These are phyloP conservation scores for Drechslera avenae DNA, from an alignment of 2,329 filamentous ascomycete species.

Conservation along the genomic window DNA sequence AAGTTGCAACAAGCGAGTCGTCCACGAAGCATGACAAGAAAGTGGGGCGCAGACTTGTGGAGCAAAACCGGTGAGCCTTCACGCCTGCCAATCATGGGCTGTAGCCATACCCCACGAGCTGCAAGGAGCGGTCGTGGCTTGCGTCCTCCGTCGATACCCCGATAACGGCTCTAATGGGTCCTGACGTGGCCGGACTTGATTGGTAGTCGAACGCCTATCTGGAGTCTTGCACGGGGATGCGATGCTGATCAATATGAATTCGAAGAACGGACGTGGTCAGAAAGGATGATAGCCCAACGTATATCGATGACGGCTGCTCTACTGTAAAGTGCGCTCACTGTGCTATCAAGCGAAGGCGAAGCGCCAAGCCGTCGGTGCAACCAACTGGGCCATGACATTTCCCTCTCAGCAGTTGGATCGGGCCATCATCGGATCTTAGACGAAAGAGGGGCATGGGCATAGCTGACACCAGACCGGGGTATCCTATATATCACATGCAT, in stretches of 20 bases:
- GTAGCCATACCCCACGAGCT: slow-evolving; percentile 30
- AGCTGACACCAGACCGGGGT: slow-evolving; percentile 32
- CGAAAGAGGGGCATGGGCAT: slow-evolving; percentile 25
- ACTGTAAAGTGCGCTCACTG: background rate
- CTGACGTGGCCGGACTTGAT: slow-evolving; percentile 47
- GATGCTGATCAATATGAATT: slow-evolving; percentile 18
- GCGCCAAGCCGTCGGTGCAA: slow-evolving; percentile 26
- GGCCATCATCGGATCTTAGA: slow-evolving; percentile 31
- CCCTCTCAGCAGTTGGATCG: slow-evolving; percentile 24
- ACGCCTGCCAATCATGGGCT: slow-evolving; percentile 32
- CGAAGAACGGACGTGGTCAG: slow-evolving; percentile 3
- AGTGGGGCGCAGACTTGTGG: slow-evolving; percentile 25
- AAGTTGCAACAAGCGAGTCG: slow-evolving; percentile 29
- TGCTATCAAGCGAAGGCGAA: slow-evolving; percentile 8
- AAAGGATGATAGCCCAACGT: background rate
- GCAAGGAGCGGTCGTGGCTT: slow-evolving; percentile 46
- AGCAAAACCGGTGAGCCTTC: slow-evolving; percentile 35
- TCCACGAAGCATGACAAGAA: slow-evolving; percentile 29
- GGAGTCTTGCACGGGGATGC: slow-evolving; percentile 33
- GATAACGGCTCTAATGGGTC: slow-evolving; percentile 46
- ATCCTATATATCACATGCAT: slow-evolving; percentile 45
- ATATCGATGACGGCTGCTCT: background rate
- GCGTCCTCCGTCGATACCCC: slow-evolving; percentile 36
- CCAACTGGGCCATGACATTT: slow-evolving; percentile 21
- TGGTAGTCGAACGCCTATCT: slow-evolving; percentile 37